Evolutionary conservation across 345 rosid species (phyloP).

Genomic region (Orychophragmus violaceus): DNA sequence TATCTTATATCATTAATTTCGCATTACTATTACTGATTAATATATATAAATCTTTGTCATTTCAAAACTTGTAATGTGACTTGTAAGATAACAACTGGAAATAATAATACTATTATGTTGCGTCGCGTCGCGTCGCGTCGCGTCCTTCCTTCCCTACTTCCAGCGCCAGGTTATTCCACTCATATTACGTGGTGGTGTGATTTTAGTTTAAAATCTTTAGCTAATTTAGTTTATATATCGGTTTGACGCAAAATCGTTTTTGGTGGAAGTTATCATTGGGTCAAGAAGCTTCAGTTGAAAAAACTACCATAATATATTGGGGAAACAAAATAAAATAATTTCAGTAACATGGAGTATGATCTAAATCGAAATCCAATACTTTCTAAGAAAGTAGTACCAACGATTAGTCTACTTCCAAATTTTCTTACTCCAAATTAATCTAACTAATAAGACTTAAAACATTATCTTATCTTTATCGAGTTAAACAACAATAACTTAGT

Average conservation of each 20-base stretch:
- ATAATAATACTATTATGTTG: conserved; percentile 9
- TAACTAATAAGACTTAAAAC: too few relatives aligned
- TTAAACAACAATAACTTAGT: too few relatives aligned
- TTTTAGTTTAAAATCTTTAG: background rate
- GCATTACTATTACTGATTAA: background rate
- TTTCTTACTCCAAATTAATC: too few relatives aligned
- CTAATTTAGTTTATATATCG: background rate
- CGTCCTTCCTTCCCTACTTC: conserved; percentile 17
- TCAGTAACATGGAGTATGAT: too few relatives aligned
- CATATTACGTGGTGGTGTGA: conserved; percentile 12
- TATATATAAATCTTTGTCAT: background rate
- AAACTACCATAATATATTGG: background rate
- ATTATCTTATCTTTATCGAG: too few relatives aligned
- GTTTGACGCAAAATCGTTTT: background rate
- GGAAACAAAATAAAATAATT: background rate
- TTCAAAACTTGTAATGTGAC: conserved; percentile 7
- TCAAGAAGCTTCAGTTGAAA: background rate
- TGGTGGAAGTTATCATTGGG: background rate
- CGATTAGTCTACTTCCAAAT: too few relatives aligned
- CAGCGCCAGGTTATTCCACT: conserved; percentile 8
- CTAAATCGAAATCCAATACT: too few relatives aligned
- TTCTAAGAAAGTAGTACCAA: too few relatives aligned
- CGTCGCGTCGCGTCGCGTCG: background rate
- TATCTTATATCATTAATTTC: background rate
- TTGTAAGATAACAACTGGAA: conserved; percentile 16